Evolutionary conservation across 768 basidiomycete species (phyloP).

Genomic region (Podaxis mareebaensis): DNA sequence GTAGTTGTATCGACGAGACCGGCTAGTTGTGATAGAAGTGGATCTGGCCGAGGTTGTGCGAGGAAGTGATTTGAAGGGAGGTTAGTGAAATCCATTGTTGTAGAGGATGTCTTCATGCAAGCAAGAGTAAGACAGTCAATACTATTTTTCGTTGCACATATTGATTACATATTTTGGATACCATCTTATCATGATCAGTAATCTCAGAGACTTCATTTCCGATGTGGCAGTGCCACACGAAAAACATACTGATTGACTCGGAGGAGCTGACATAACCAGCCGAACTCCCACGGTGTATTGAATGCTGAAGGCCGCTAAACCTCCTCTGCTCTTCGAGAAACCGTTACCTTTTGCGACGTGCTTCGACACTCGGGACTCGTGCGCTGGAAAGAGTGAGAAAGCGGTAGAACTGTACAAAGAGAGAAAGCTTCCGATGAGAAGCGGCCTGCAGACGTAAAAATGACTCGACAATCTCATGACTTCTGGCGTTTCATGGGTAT

Average conservation of each 20-base stretch:
- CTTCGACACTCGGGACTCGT: background rate
- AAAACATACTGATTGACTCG: background rate
- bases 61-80: conserved; percentile 30
- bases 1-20: conserved; percentile 42
- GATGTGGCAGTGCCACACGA: background rate
- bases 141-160: too few species aligned
- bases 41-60: conserved; percentile 32
- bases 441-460: background rate
- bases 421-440: background rate
- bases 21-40: conserved; percentile 24
- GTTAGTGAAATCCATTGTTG: background rate
- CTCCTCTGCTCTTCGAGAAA: background rate
- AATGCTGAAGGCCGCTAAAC: background rate
- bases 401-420: background rate
- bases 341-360: background rate
- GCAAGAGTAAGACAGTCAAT: too few species aligned
- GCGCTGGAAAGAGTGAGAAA: background rate
- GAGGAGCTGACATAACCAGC: background rate
- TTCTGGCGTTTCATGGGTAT: background rate
- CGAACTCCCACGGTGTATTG: background rate
- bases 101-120: background rate
- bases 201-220: background rate
- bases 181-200: conserved; percentile 10
- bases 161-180: background rate
- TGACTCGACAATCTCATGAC: background rate